phyloP scores from a whole-genome alignment of 805 yeast genomes.

The Wickerhamiella alocasiicola region DNA sequence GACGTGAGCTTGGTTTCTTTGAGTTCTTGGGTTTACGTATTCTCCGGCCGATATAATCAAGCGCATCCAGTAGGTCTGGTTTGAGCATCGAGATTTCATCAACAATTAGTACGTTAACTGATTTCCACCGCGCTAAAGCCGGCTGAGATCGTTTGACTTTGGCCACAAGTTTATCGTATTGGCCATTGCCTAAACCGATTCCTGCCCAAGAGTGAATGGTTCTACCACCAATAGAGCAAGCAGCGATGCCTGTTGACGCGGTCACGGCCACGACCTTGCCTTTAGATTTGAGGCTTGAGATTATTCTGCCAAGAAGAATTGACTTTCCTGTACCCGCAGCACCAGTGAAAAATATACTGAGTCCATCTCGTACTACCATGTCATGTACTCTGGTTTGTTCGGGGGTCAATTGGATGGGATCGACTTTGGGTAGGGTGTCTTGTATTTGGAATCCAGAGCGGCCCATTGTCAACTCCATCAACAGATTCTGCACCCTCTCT shows the following conservation, averaged over 20 bases:
- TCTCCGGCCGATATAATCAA: constrained; percentile 54
- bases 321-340: constrained; percentile 99
- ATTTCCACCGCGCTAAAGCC: constrained; percentile 46
- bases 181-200: constrained; percentile 61
- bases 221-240: constrained; percentile 82
- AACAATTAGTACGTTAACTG: constrained; percentile 57
- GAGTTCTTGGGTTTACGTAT: constrained; percentile 30
- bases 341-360: constrained; percentile 81
- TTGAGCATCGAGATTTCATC: constrained; percentile 96
- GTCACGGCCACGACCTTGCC: constrained; percentile 61
- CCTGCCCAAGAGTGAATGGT: constrained; percentile 82
- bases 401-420: background rate
- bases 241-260: constrained; percentile 95
- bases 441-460: background rate
- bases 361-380: constrained; percentile 44
- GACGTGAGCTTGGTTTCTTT: constrained; percentile 30
- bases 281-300: constrained; percentile 38
- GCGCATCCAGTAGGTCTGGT: constrained; percentile 59
- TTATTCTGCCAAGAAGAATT: constrained; percentile 60
- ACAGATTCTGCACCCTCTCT: background rate
- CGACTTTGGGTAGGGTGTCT: background rate
- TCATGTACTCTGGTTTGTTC: constrained; percentile 50
- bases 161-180: constrained; percentile 34
- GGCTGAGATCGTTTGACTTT: constrained; percentile 37
- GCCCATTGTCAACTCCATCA: background rate